phyloP scores from a whole-genome alignment of 441 rosid genomes.

The Monsonia emarginata region DNA sequence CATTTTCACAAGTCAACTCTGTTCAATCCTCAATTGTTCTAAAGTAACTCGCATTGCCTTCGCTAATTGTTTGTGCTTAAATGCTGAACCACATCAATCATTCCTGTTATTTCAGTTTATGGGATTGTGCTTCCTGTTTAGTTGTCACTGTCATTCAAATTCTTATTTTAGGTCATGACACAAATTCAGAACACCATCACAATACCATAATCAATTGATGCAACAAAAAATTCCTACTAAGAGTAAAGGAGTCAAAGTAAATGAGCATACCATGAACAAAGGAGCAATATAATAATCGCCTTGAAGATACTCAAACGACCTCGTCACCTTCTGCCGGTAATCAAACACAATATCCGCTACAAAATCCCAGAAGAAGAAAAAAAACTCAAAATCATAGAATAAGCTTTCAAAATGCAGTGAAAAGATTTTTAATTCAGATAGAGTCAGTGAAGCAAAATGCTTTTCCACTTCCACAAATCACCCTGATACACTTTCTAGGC shows the following conservation, averaged over 20 bases:
- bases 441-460: background rate
- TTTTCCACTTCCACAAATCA: background rate
- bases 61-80: background rate
- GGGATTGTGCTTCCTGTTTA: background rate
- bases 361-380: slow-evolving; percentile 20
- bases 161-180: background rate
- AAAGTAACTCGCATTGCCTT: background rate
- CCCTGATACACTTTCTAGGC: background rate
- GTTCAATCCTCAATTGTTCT: background rate
- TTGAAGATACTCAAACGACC: slow-evolving; percentile 78
- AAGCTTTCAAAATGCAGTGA: background rate
- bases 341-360: slow-evolving; percentile 94
- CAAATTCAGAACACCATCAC: background rate
- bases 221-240: background rate
- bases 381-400: background rate
- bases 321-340: slow-evolving; percentile 77
- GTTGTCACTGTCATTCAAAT: background rate
- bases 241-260: background rate
- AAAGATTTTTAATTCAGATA: too few species aligned
- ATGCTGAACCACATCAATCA: background rate
- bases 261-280: slow-evolving; percentile 46
- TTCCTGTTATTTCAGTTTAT: background rate
- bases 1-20: background rate
- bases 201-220: background rate
- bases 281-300: slow-evolving; percentile 95